Evolutionary conservation across 140 eudicot species (phyloP), one percentile per base, ranked within the genome.

Genomic region (Anethum foeniculum): DNA sequence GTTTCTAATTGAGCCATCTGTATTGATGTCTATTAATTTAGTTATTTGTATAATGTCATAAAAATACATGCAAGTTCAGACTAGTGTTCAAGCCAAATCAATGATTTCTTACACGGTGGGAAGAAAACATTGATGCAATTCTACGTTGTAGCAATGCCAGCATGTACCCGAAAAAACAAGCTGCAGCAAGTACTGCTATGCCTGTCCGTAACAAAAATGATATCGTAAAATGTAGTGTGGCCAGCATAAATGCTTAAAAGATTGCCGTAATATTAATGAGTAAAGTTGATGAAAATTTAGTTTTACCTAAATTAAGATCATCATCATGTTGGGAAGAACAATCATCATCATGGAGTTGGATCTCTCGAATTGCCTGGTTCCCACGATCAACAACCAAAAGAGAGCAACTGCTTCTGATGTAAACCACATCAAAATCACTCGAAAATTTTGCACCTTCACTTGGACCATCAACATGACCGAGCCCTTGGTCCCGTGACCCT

Each of bases 351-450:
- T 88, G 88, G 78, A 94, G 97, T 83, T 89, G 98, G 80, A 94
- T 94, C 85, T 94, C 97, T 77, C 98, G 86, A 84, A 94, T 94
- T 15, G 97, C 98, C 76, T 92, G 97, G 80, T 92, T 89, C 48
- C 98, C 98, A 85, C 98, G 86, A 80, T 94, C 98, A 34, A 90
- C 80, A 46, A 94, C 93, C 85, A 94, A 84, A 79, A 94, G 90
- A 19, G 98, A 92, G 90, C 98, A 94, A 58, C 87, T 90, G 81
- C 97, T 90, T 49, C 86, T 85, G 36, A 92, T 75, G 36, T 92
- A 94, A 54, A 89, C 83, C 83, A 94, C 79, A 81, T 94, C 97
- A 81, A 94, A 92, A 77, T 94, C 98, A 84, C 90, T 83, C 8
- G 98, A 94, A 81, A 94, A 90, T 81, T 84, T 89, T 71, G 98